Percentiles rank a stretch among this genome's conserved stretches.
Evolutionary conservation across 164 flowering plant species (phyloP).

Genomic region (Annona cherimola): DNA sequence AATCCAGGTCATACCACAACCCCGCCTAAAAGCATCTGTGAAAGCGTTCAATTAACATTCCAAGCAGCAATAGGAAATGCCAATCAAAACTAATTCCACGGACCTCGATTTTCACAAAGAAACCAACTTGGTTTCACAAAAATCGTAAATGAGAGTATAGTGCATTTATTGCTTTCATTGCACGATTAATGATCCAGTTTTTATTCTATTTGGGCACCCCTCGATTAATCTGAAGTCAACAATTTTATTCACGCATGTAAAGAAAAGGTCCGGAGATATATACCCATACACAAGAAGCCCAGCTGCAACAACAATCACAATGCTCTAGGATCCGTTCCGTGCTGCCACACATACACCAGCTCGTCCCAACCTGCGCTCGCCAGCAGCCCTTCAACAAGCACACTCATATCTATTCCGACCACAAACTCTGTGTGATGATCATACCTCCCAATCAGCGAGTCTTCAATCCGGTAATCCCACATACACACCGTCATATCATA

Average conservation of each 20-base stretch:
- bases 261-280: background rate
- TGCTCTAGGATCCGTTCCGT: conserved; percentile 89
- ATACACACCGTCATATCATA: conserved; percentile 91
- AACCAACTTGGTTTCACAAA: background rate
- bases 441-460: conserved; percentile 71
- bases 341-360: conserved; percentile 91
- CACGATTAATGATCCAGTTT: background rate
- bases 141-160: background rate
- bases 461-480: conserved; percentile 87
- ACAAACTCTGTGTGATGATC: conserved; percentile 97
- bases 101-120: background rate
- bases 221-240: background rate
- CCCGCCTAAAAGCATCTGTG: too few species aligned
- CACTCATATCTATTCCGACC: conserved; percentile 94
- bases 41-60: background rate
- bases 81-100: background rate
- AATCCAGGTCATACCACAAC: too few species aligned
- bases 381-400: conserved; percentile 86
- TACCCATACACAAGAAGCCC: background rate
- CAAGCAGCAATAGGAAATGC: background rate
- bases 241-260: background rate
- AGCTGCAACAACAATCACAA: background rate
- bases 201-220: background rate
- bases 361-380: conserved; percentile 99
- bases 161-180: background rate